Percentiles rank a stretch among this genome's conserved stretches.
Conservation (phyloP, 768 basidiomycete genomes). For the Mycena pura region DNA sequence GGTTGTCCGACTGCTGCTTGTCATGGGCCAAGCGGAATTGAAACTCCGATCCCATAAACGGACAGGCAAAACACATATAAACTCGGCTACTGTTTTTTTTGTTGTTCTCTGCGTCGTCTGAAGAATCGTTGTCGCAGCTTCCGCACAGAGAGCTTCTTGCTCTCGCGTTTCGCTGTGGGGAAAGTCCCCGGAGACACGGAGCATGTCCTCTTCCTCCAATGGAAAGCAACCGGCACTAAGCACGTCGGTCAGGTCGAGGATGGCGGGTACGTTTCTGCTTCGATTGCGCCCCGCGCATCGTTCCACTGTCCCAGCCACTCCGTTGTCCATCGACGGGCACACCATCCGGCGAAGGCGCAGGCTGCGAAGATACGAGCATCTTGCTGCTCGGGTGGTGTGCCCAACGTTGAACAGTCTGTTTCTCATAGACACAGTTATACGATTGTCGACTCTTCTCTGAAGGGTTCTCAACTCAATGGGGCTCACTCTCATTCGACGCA, state of each 20-base stretch:
- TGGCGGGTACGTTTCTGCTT: slow-evolving; percentile 57
- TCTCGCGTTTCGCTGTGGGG: slow-evolving; percentile 76
- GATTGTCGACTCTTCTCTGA: slow-evolving; percentile 59
- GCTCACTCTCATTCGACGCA: slow-evolving; percentile 84
- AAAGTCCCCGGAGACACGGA: slow-evolving; percentile 95
- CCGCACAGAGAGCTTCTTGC: slow-evolving; percentile 65
- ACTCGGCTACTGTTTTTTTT: slow-evolving; percentile 31
- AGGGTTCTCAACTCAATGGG: slow-evolving; percentile 83
- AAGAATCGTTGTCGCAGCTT: slow-evolving; percentile 90
- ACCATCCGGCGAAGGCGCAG: slow-evolving; percentile 50
- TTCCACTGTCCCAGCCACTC: slow-evolving; percentile 63
- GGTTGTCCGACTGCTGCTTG: background rate
- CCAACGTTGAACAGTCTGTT: slow-evolving; percentile 57
- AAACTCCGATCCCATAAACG: background rate
- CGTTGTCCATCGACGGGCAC: slow-evolving; percentile 51
- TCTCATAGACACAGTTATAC: slow-evolving; percentile 92
- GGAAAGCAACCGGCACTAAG: slow-evolving; percentile 83
- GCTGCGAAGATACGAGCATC: slow-evolving; percentile 82
- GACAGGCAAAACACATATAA: background rate
- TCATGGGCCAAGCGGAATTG: slow-evolving; percentile 1
- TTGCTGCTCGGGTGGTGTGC: slow-evolving; percentile 52
- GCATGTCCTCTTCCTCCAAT: slow-evolving; percentile 57
- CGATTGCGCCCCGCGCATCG: slow-evolving; percentile 31
- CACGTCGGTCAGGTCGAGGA: slow-evolving; percentile 64
- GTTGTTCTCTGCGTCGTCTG: slow-evolving; percentile 56